Evolutionary conservation across 331 rosid genomes (phyloP).

Genomic region (Rhamnella rubrinervis): DNA sequence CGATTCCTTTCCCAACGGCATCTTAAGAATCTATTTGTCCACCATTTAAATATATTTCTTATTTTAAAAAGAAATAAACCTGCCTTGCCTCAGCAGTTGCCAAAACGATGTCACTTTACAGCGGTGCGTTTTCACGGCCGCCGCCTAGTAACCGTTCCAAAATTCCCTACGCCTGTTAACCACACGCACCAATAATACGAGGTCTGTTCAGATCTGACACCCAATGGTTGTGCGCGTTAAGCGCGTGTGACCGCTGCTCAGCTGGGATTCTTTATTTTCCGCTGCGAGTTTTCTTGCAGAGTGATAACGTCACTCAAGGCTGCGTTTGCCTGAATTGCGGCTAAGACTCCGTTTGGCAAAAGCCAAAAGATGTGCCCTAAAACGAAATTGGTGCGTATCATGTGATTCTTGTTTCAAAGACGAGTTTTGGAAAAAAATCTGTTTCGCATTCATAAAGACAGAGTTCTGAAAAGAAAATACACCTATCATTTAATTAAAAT

Average conservation of each 20-base stretch:
- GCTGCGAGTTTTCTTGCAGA: neutral
- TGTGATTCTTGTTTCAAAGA: neutral
- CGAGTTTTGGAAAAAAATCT: neutral
- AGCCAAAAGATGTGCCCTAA: neutral
- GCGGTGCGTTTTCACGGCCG: slow-evolving; percentile 14
- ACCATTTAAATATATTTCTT: neutral
- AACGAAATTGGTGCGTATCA: neutral
- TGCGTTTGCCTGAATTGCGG: slow-evolving; percentile 21
- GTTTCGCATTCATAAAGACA: neutral
- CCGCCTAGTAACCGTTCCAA: neutral
- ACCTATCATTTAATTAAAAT: too few relatives aligned
- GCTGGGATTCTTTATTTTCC: neutral
- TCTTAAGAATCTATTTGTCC: neutral
- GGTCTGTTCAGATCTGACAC: too few relatives aligned
- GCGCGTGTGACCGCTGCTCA: neutral
- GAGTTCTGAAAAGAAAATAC: neutral
- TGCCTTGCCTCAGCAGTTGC: neutral
- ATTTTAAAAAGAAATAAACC: neutral
- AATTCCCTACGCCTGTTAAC: neutral
- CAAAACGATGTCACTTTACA: slow-evolving; percentile 19
- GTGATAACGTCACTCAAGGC: slow-evolving; percentile 17
- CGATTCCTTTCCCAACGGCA: neutral
- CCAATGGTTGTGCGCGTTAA: neutral
- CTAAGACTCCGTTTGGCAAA: slow-evolving; percentile 16
- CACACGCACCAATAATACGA: neutral